Evolutionary conservation across 1,139 yeast species (phyloP).

Genomic region (Nematodospora anomalae): DNA sequence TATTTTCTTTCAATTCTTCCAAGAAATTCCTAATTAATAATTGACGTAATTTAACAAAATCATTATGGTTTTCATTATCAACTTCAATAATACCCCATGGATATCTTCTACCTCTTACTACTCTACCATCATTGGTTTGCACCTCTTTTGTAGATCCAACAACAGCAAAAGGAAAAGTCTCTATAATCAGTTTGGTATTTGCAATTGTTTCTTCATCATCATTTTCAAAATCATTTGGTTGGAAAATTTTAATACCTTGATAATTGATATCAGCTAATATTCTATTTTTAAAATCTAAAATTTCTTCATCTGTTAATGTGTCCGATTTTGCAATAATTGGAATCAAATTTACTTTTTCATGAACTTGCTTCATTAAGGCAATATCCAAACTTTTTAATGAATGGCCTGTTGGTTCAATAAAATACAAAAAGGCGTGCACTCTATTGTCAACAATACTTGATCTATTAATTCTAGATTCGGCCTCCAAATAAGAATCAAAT

Average conservation of each 20-base stretch:
- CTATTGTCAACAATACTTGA: conserved; percentile 71
- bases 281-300: conserved; percentile 67
- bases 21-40: conserved; percentile 84
- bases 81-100: conserved; percentile 99
- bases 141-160: conserved; percentile 86
- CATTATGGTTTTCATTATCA: conserved; percentile 92
- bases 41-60: conserved; percentile 87
- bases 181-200: conserved; percentile 66
- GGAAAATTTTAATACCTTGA: conserved; percentile 77
- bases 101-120: conserved; percentile 88
- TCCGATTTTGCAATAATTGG: conserved; percentile 96
- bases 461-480: conserved; percentile 85
- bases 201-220: conserved; percentile 83
- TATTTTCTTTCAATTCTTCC: conserved; percentile 91
- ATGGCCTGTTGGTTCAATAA: conserved; percentile 97
- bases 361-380: conserved; percentile 83
- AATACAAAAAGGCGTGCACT: conserved; percentile 83
- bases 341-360: conserved; percentile 87
- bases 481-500: conserved; percentile 85
- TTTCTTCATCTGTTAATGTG: conserved; percentile 87
- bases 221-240: conserved; percentile 74
- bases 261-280: conserved; percentile 73
- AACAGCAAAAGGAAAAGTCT: conserved; percentile 87
- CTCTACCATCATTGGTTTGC: conserved; percentile 70
- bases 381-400: conserved; percentile 87